Percentiles rank a stretch among this genome's conserved stretches.
Evolutionary conservation across 768 basidiomycete genomes (phyloP).

Genomic region (Fibroporia radiculosa): DNA sequence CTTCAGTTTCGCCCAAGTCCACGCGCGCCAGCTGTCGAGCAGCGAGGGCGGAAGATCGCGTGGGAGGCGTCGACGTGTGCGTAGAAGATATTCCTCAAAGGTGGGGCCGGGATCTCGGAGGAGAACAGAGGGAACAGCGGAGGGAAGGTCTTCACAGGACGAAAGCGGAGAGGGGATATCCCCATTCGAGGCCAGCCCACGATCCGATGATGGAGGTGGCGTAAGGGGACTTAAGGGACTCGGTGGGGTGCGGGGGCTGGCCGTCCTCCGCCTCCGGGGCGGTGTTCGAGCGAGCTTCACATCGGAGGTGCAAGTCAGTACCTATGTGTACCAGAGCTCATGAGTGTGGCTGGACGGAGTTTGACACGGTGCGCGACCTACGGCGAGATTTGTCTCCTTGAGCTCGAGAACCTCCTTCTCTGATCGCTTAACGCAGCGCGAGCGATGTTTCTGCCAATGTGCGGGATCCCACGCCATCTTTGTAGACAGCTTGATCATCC

Average conservation of each 20-base stretch:
- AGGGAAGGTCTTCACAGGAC: too few relatives aligned
- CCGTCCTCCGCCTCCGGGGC: background rate
- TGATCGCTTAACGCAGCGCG: constrained; percentile 46
- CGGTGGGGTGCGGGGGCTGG: constrained; percentile 9
- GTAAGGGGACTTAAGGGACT: too few relatives aligned
- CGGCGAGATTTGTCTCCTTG: constrained; percentile 6
- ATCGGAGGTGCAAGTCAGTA: background rate
- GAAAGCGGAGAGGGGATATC: too few relatives aligned
- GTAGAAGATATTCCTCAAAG: constrained; percentile 19
- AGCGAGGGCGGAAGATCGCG: constrained; percentile 15
- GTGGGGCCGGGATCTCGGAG: constrained; percentile 21
- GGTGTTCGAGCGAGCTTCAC: background rate
- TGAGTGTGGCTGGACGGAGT: too few relatives aligned
- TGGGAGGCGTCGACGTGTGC: constrained; percentile 15
- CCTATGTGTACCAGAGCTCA: too few relatives aligned
- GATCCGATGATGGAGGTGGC: constrained; percentile 17
- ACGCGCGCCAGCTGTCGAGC: constrained; percentile 27
- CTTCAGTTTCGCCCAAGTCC: constrained; percentile 38
- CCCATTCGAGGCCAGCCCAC: too few relatives aligned
- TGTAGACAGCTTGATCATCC: constrained; percentile 54
- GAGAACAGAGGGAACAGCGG: background rate
- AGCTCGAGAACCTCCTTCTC: constrained; percentile 15
- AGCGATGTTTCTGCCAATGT: constrained; percentile 61
- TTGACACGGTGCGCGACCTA: too few relatives aligned
- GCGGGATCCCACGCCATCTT: constrained; percentile 61